Evolutionary conservation across 148 eudicot species (phyloP).

Genomic region (Selenicereus undatus): DNA sequence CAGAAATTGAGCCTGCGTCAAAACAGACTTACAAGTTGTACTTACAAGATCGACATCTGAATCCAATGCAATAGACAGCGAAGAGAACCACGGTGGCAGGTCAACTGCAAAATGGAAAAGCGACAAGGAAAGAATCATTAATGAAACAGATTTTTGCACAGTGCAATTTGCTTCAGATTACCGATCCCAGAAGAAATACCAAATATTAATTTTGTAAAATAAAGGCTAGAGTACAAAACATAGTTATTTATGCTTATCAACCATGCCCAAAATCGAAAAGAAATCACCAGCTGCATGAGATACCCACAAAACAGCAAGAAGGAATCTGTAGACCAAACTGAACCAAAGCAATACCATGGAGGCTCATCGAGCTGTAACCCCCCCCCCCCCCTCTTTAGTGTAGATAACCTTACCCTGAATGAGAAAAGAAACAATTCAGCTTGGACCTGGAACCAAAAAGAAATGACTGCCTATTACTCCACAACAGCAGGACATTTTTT

Average conservation of each 20-base stretch:
- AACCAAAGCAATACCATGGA: background rate
- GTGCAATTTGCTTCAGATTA: background rate
- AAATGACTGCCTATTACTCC: background rate
- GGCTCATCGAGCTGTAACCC: background rate
- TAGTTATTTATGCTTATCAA: background rate
- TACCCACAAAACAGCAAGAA: too few relatives aligned
- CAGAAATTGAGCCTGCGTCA: constrained; percentile 7
- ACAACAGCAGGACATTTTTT: background rate
- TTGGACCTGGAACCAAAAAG: background rate
- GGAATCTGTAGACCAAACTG: background rate
- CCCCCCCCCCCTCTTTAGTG: background rate
- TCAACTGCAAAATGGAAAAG: constrained; percentile 60
- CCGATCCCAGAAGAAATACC: background rate
- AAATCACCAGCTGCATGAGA: background rate
- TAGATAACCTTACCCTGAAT: background rate
- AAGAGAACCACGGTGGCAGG: constrained; percentile 85
- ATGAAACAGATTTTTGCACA: background rate
- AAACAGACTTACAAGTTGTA: constrained; percentile 27
- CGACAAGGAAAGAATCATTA: background rate
- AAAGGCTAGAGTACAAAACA: background rate
- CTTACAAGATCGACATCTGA: constrained; percentile 85
- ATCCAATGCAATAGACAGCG: constrained; percentile 61
- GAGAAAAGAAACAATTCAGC: background rate
- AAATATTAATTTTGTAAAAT: background rate
- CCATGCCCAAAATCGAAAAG: background rate